Evolutionary conservation across 371 early-diverging fungal species (phyloP), one percentile per base, ranked within the genome.

Genomic region (Dichotomocladium elegans): DNA sequence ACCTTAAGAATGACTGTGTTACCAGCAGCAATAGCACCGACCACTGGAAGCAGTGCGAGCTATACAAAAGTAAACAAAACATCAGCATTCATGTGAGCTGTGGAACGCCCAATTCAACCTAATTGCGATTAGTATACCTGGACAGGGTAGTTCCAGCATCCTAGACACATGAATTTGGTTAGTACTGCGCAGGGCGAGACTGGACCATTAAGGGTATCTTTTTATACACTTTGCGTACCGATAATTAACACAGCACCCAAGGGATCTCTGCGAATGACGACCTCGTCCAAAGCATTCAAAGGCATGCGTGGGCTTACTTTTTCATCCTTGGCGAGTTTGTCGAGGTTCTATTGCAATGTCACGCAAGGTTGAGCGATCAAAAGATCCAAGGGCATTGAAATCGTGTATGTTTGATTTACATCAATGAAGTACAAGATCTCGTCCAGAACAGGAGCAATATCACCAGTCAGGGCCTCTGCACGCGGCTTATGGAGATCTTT

Each of bases 1-100:
- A 67, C 74, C 58, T 94, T 95, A 40, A 94, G 31, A 17, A 91
- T 71, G 28, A 72, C 90, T 3, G 85, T 76, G 70, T 90, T 90
- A 53, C 95, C 95, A 28, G 87, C 93, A n/a, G 93, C 94, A 60
- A 95, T 77, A n/a, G 94, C 94, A 27, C 90, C 89, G 19, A 81
- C 45, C 21, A 54, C 8, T 37, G 50, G 53, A 0, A 49, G 87
- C 37, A 8, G 91, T 87, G 25, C 71, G 59, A 86, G 88, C 64
- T 85, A 90, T 70, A 88, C 10, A n/a, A n/a, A n/a, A n/a, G n/a
- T n/a, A n/a, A n/a, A n/a, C n/a, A n/a, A n/a, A n/a, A n/a, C n/a
- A n/a, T n/a, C n/a, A n/a, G n/a, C n/a, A n/a, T n/a, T n/a, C n/a
- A n/a, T n/a, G n/a, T n/a, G n/a, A n/a, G n/a, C n/a, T n/a, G n/a